Evolutionary conservation across 2,329 filamentous ascomycete species (phyloP).

Genomic region (Monilinia fructicola): DNA sequence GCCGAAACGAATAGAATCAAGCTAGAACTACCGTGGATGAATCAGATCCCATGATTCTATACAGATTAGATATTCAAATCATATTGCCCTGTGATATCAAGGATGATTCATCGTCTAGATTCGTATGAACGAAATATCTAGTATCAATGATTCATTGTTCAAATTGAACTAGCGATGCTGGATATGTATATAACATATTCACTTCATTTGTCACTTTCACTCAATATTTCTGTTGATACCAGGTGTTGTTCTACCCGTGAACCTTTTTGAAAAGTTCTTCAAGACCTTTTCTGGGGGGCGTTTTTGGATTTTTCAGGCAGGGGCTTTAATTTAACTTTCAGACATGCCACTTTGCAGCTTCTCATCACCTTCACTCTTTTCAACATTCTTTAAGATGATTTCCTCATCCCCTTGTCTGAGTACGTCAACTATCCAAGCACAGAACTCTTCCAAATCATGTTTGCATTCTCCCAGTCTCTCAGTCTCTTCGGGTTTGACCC

Average conservation of each 20-base stretch:
- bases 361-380: not conserved
- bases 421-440: constrained; percentile 79
- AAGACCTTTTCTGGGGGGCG: not conserved
- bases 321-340: not conserved
- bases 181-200: not conserved
- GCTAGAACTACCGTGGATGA: too few relatives aligned
- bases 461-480: constrained; percentile 74
- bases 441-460: constrained; percentile 80
- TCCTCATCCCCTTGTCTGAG: constrained; percentile 44
- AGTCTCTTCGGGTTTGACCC: constrained; percentile 69
- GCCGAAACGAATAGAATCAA: too few relatives aligned
- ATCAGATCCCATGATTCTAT: too few relatives aligned
- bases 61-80: too few relatives aligned
- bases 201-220: not conserved
- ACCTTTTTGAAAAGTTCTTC: not conserved
- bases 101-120: too few relatives aligned
- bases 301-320: not conserved
- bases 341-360: not conserved
- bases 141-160: too few relatives aligned
- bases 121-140: too few relatives aligned
- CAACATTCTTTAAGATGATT: not conserved
- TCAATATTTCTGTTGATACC: too few relatives aligned
- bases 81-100: too few relatives aligned
- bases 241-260: too few relatives aligned
- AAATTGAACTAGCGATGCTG: too few relatives aligned